These are phyloP conservation scores for Emericellopsis terricola DNA, from an alignment of 495 filamentous ascomycete genomes.

Conservation along the genomic window DNA sequence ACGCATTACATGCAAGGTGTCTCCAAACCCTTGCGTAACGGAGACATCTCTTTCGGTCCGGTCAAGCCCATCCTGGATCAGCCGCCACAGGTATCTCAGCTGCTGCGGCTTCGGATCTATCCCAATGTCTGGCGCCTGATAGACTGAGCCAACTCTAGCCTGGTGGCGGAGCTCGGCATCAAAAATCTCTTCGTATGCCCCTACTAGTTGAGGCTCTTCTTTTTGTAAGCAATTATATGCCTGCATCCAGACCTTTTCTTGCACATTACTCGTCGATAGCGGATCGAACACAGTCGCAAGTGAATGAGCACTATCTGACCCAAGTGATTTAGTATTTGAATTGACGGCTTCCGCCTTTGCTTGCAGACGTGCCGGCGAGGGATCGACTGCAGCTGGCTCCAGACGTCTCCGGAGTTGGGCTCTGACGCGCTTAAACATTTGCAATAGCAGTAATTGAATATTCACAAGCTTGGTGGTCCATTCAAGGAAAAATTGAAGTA, in stretches of 20 bases:
- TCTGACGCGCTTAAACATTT: too few relatives aligned
- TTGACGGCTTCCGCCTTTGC: too few relatives aligned
- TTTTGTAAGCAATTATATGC: conserved; percentile 9
- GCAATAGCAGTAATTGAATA: too few relatives aligned
- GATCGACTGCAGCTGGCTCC: too few relatives aligned
- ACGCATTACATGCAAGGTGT: conserved; percentile 5
- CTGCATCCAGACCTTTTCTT: conserved; percentile 7
- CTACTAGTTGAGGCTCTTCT: conserved; percentile 7
- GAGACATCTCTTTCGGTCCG: conserved; percentile 6
- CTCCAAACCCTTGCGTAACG: conserved; percentile 7
- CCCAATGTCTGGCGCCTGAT: conserved; percentile 2
- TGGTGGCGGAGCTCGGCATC: conserved; percentile 4
- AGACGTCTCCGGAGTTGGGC: too few relatives aligned
- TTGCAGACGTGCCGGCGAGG: too few relatives aligned
- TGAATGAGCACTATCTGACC: too few relatives aligned
- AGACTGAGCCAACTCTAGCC: conserved; percentile 1
- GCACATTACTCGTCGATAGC: too few relatives aligned
- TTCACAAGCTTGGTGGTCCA: too few relatives aligned
- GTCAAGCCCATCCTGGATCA: conserved; percentile 7
- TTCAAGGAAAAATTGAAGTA: too few relatives aligned
- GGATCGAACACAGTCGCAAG: too few relatives aligned
- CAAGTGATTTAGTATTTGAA: too few relatives aligned
- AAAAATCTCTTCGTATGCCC: conserved; percentile 8
- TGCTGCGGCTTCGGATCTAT: conserved; percentile 5
- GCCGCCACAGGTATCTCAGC: conserved; percentile 6